phyloP scores from a whole-genome alignment of 129 eudicot genomes.

The Logfia minima region DNA sequence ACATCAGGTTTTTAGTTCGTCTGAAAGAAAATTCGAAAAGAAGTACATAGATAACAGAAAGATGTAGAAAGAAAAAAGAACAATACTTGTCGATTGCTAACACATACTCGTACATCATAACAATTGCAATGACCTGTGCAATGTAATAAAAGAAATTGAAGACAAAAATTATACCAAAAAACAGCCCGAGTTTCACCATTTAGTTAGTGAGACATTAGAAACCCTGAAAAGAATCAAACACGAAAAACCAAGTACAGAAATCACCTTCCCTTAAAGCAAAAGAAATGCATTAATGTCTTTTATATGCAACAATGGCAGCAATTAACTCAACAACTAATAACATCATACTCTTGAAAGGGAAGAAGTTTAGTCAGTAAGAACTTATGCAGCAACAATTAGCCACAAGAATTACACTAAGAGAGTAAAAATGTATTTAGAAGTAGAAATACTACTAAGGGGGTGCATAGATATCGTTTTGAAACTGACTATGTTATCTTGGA shows the following conservation, averaged over 20 bases:
- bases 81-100: no score
- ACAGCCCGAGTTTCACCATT: background rate
- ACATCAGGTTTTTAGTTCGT: no score
- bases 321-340: background rate
- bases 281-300: background rate
- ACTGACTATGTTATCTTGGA: no score
- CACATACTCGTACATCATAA: background rate
- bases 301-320: slow-evolving; percentile 8
- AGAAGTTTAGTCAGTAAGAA: background rate
- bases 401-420: background rate
- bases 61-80: no score
- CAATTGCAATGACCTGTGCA: background rate
- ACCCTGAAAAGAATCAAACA: background rate
- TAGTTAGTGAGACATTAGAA: background rate
- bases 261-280: slow-evolving; percentile 5
- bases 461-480: no score
- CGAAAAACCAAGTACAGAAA: background rate
- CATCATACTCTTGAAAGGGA: background rate
- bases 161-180: background rate
- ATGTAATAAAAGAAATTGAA: background rate
- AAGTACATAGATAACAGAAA: no score
- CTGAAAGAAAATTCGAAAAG: no score
- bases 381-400: background rate
- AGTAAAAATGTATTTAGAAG: background rate
- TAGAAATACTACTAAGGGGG: no score